phyloP scores from a whole-genome alignment of 2,329 filamentous ascomycete genomes.

The Exophiala lecanii-corni region DNA sequence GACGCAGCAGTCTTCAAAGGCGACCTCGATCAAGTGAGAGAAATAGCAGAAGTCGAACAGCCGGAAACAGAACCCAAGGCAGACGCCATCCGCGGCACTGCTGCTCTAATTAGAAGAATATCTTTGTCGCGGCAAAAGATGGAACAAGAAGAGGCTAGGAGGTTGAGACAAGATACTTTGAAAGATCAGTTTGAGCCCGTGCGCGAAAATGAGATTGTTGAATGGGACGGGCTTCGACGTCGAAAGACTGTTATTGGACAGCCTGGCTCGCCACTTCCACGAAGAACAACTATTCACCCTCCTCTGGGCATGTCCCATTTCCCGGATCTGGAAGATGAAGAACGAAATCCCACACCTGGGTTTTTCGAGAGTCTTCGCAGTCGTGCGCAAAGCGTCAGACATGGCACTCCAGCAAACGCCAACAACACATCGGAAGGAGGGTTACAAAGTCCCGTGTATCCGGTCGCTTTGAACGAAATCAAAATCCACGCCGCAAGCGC shows the following conservation, averaged over 20 bases:
- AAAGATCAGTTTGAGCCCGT: constrained; percentile 68
- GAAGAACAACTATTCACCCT: constrained; percentile 57
- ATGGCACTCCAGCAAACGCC: constrained; percentile 30
- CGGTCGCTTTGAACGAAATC: constrained; percentile 61
- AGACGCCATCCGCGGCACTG: constrained; percentile 87
- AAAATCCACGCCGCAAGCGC: constrained; percentile 47
- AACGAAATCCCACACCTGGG: constrained; percentile 26
- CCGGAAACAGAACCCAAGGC: constrained; percentile 95
- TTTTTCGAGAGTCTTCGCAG: constrained; percentile 37
- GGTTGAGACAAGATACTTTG: constrained; percentile 72
- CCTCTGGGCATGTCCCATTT: constrained; percentile 86
- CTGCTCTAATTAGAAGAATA: constrained; percentile 78
- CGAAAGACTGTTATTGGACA: constrained; percentile 56
- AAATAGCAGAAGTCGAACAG: constrained; percentile 90
- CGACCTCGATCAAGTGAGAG: constrained; percentile 90
- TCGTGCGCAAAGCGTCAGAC: constrained; percentile 34
- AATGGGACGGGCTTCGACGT: constrained; percentile 87
- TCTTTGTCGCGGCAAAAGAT: constrained; percentile 70
- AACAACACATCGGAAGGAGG: constrained; percentile 34
- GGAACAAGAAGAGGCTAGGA: constrained; percentile 73
- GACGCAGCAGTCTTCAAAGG: constrained; percentile 88
- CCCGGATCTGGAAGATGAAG: constrained; percentile 47
- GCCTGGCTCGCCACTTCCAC: constrained; percentile 39
- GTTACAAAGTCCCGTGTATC: constrained; percentile 54
- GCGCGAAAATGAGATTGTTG: constrained; percentile 71